Percentiles rank a stretch among this genome's conserved stretches.
Conservation (phyloP, 2,329 filamentous ascomycete species). For the Beauveria scarabaeidicola region DNA sequence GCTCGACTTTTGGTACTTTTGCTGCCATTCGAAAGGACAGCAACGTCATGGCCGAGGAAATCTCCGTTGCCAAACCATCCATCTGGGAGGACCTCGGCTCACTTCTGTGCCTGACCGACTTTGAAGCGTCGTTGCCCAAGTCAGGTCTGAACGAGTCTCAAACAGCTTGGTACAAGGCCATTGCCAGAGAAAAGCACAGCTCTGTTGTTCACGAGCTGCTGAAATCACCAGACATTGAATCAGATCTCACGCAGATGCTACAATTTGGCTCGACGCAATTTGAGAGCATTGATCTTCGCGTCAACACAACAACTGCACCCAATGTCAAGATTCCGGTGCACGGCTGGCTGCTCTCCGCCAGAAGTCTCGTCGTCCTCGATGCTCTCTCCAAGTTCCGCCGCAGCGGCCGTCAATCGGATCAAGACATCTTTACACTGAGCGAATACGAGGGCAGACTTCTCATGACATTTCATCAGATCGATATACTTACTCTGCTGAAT, state of each 20-base stretch:
- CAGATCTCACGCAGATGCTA: constrained; percentile 48
- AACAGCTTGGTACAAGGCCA: constrained; percentile 29
- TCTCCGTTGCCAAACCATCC: constrained; percentile 56
- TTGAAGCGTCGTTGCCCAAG: constrained; percentile 37
- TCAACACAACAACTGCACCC: constrained; percentile 53
- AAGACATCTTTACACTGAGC: constrained; percentile 25
- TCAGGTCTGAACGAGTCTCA: constrained; percentile 27
- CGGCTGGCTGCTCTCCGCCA: constrained; percentile 66
- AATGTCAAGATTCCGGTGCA: constrained; percentile 72
- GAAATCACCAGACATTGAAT: constrained; percentile 56
- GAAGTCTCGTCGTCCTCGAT: constrained; percentile 61
- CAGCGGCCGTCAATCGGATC: constrained; percentile 14
- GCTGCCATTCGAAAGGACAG: constrained; percentile 79
- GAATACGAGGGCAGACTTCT: constrained; percentile 40
- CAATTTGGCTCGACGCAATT: constrained; percentile 29
- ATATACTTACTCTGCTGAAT: constrained; percentile 73
- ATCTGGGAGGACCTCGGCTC: constrained; percentile 67
- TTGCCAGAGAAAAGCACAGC: constrained; percentile 37
- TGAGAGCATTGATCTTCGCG: constrained; percentile 32
- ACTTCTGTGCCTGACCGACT: constrained; percentile 58
- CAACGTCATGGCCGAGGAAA: constrained; percentile 65
- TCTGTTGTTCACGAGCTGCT: constrained; percentile 45
- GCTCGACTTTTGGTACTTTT: constrained; percentile 84
- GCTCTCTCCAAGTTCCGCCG: constrained; percentile 50
- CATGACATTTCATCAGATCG: constrained; percentile 59